Evolutionary conservation across 139 green algal genomes (phyloP).

Genomic region (Astrephomene gubernaculifera): DNA sequence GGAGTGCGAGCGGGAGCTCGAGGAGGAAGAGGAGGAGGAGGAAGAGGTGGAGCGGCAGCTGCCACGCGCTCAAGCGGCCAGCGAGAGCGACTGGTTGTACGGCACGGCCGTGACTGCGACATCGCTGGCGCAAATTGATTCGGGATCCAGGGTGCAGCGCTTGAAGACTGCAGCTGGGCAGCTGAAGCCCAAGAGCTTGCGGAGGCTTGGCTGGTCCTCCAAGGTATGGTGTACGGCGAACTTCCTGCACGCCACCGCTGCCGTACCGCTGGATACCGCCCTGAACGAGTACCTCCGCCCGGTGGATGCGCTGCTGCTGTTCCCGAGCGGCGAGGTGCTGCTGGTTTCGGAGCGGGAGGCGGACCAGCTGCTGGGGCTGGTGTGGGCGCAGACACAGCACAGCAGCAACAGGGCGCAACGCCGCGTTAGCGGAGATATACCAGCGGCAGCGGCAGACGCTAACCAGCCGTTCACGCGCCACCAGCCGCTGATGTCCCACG

Average conservation of each 20-base stretch:
- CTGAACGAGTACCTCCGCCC: too few relatives aligned
- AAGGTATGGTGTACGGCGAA: conserved; percentile 48
- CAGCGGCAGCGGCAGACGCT: too few relatives aligned
- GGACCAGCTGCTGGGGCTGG: too few relatives aligned
- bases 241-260: conserved; percentile 50
- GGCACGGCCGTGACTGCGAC: neutral
- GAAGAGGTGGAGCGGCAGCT: conserved; percentile 59
- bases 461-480: too few relatives aligned
- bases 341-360: too few relatives aligned
- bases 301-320: too few relatives aligned
- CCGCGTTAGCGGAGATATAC: too few relatives aligned
- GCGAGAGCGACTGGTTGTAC: conserved; percentile 56
- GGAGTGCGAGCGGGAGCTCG: too few relatives aligned
- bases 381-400: neutral
- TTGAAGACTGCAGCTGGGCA: neutral
- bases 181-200: neutral
- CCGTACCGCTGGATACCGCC: too few relatives aligned
- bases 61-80: neutral
- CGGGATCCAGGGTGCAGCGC: neutral
- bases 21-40: conserved; percentile 66
- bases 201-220: neutral
- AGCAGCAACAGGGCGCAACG: too few relatives aligned
- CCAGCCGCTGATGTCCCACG: too few relatives aligned
- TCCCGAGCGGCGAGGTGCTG: too few relatives aligned
- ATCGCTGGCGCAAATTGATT: neutral